Base-by-base conservation (phyloP, 139 green algal genomes). In the Tetradesmus lagerheimii region DNA sequence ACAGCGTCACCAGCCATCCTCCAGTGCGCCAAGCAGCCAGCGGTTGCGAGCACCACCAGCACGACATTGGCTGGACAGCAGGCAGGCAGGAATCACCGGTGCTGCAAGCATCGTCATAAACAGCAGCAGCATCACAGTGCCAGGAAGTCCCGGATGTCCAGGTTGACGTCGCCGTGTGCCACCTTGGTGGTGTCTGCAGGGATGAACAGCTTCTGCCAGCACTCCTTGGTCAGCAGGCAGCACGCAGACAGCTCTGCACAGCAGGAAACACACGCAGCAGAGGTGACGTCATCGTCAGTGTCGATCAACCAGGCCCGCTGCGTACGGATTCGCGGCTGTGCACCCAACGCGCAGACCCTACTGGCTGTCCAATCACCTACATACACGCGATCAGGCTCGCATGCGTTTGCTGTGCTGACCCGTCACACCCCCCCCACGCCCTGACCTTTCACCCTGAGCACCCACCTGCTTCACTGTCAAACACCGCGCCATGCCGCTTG, bases 91-190 rank as follows among this genome's bases (percentile, higher is more conserved):
- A n/a, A n/a, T n/a, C n/a, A 38, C n/a, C 6, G n/a, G 71, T 25
- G n/a, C 1, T 20, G 4, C 5, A 25, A 35, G 29, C 27, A 38
- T 35, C n/a, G n/a, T 4, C 31, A 41, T 9, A 14, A 31, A 16
- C 23, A 75, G 71, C 71, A 27, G 9, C 71, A 79, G 27, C 71
- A 4, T 82, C 37, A 82, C 35, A 53, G 35, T 11, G 92, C 92
- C 66, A 98, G 85, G 88, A 98, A 98, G 91, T 97, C 95, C 11
- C 92, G 90, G 37, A 98, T 89, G 34, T 86, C 90, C 12, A 98
- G 93, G 91, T 97, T 97, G 34, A 94, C 94, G 87, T 98, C 96
- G 0, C 95, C 97, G 83, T 96, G 95, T 16, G 94, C 92, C 66
- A 97, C 95, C 89, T 95, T 94, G 85, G 86, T 85, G 74, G 85